Evolutionary conservation across 2,329 filamentous ascomycete species (phyloP).

Genomic region (Colletotrichum somersetense): DNA sequence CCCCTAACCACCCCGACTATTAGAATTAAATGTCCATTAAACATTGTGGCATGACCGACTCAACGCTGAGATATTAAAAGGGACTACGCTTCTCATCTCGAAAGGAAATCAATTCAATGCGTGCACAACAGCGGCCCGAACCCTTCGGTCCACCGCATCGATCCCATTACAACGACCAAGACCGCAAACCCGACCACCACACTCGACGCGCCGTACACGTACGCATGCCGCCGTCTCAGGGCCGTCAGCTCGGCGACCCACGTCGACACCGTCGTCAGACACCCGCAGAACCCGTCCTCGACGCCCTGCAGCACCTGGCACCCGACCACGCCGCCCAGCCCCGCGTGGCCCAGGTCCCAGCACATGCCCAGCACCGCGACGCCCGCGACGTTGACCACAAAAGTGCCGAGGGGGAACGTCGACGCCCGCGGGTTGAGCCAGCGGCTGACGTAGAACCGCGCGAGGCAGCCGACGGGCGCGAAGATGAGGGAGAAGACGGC

Average conservation of each 20-base stretch:
- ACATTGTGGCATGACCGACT: background rate
- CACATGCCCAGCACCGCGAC: constrained; percentile 80
- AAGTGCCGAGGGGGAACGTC: constrained; percentile 87
- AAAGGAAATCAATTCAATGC: constrained; percentile 6
- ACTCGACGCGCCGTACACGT: constrained; percentile 75
- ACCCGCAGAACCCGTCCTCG: constrained; percentile 77
- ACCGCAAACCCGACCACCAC: constrained; percentile 69
- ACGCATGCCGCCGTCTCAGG: constrained; percentile 67
- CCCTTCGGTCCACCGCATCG: constrained; percentile 76
- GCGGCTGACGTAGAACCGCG: constrained; percentile 79
- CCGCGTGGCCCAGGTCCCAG: constrained; percentile 82
- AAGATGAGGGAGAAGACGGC: constrained; percentile 84
- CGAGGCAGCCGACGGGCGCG: constrained; percentile 82
- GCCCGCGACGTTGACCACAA: constrained; percentile 83
- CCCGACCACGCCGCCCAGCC: constrained; percentile 65
- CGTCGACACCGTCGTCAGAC: constrained; percentile 75
- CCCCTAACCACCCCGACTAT: background rate
- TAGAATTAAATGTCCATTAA: background rate
- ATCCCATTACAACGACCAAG: constrained; percentile 80
- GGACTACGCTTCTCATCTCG: too few species aligned
- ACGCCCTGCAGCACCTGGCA: constrained; percentile 78
- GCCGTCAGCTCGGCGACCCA: constrained; percentile 73
- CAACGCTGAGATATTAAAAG: too few species aligned
- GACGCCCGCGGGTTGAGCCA: constrained; percentile 76
- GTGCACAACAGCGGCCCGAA: constrained; percentile 60